These are phyloP conservation scores for Sambucus nigra DNA, from an alignment of 129 eudicot genomes.

Conservation along the genomic window DNA sequence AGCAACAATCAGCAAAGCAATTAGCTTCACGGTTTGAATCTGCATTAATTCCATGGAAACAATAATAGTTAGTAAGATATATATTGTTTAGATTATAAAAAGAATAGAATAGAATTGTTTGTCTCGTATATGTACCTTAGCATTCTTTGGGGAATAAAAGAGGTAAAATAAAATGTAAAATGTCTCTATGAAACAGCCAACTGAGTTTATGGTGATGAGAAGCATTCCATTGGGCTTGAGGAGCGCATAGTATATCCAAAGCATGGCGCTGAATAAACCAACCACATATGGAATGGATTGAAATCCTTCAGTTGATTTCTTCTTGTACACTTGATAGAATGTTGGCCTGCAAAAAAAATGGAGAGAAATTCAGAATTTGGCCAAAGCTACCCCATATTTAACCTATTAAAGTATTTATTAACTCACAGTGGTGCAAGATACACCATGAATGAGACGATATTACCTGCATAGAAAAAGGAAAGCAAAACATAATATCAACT, in stretches of 20 bases:
- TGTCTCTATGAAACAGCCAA: constrained; percentile 62
- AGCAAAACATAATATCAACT: not conserved
- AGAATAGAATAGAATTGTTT: not conserved
- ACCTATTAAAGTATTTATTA: not conserved
- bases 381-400: too few species aligned
- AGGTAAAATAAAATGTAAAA: constrained; percentile 52
- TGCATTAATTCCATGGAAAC: constrained; percentile 8
- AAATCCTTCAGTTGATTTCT: constrained; percentile 71
- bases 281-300: constrained; percentile 76
- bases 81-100: not conserved
- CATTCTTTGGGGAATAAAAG: constrained; percentile 53
- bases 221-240: constrained; percentile 50
- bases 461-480: constrained; percentile 33
- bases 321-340: constrained; percentile 65
- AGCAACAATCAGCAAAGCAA: constrained; percentile 27
- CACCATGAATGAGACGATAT: constrained; percentile 60
- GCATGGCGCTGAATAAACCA: constrained; percentile 69
- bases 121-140: constrained; percentile 38
- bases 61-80: not conserved
- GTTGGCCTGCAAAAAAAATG: constrained; percentile 46
- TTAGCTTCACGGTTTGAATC: constrained; percentile 46
- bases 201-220: constrained; percentile 70
- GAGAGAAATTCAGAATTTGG: not conserved
- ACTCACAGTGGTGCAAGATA: constrained; percentile 77
- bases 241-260: constrained; percentile 83